Conservation (phyloP, 805 yeast genomes). For the Ogataea trehaloabstinens region DNA sequence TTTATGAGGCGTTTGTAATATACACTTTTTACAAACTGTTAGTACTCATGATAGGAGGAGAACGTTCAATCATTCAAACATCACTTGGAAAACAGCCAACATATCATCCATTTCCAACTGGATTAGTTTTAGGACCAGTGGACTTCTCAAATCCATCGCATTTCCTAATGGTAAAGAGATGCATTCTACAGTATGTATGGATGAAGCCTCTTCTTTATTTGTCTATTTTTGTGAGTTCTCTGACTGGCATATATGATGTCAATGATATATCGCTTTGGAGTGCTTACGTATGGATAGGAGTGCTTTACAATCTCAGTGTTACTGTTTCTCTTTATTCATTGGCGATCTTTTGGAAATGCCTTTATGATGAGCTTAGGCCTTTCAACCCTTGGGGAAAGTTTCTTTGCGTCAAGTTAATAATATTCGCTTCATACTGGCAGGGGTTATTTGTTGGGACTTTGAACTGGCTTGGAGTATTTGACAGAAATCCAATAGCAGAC, state of each 20-base stretch:
- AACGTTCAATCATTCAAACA: slow-evolving; percentile 69
- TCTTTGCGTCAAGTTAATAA: slow-evolving; percentile 86
- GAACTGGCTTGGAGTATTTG: slow-evolving; percentile 44
- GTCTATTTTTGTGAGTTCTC: slow-evolving; percentile 45
- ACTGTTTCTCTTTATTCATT: slow-evolving; percentile 78
- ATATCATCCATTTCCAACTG: slow-evolving; percentile 57
- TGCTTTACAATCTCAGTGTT: slow-evolving; percentile 77
- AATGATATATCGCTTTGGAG: slow-evolving; percentile 47
- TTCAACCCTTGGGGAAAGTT: slow-evolving; percentile 92
- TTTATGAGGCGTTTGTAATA: slow-evolving; percentile 94
- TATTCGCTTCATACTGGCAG: slow-evolving; percentile 99
- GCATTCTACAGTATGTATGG: slow-evolving; percentile 94
- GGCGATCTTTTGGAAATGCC: slow-evolving; percentile 90
- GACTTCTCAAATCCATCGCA: slow-evolving; percentile 87
- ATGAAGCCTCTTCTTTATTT: slow-evolving; percentile 79
- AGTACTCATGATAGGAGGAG: slow-evolving; percentile 88
- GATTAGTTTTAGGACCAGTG: slow-evolving; percentile 49
- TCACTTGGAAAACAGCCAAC: slow-evolving; percentile 66
- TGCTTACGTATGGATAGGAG: slow-evolving; percentile 60
- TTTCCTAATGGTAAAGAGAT: slow-evolving; percentile 74
- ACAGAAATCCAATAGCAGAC: slow-evolving; percentile 7
- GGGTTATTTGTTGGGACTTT: slow-evolving; percentile 60
- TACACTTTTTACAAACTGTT: slow-evolving; percentile 87
- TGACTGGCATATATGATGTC: slow-evolving; percentile 49
- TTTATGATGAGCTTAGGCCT: slow-evolving; percentile 71